Conservation (phyloP, 257 asterid genomes). For the Scutellaria galericulata region DNA sequence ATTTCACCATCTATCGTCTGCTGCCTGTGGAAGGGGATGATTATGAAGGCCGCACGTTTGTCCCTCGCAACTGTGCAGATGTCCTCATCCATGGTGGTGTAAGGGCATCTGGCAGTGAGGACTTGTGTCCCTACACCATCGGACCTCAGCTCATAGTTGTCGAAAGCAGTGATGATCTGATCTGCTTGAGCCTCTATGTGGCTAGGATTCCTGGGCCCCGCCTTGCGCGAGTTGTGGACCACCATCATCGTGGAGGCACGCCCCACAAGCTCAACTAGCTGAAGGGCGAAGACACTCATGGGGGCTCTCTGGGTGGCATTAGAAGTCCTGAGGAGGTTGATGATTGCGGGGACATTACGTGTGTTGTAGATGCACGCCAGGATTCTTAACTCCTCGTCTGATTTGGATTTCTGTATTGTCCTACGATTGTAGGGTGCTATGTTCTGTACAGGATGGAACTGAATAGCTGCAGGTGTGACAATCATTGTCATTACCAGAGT, state of each 20-base stretch:
- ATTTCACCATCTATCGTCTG: conserved; percentile 55
- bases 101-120: conserved; percentile 66
- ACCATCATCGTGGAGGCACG: conserved; percentile 78
- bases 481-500: conserved; percentile 65
- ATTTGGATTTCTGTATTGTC: conserved; percentile 67
- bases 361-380: conserved; percentile 71
- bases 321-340: conserved; percentile 75
- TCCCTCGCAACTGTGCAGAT: conserved; percentile 75
- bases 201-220: conserved; percentile 62
- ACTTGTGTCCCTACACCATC: conserved; percentile 73
- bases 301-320: conserved; percentile 58
- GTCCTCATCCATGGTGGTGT: conserved; percentile 86
- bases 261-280: conserved; percentile 82
- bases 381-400: conserved; percentile 75
- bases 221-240: conserved; percentile 60
- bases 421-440: conserved; percentile 66
- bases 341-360: conserved; percentile 59
- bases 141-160: conserved; percentile 72
- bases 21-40: conserved; percentile 82
- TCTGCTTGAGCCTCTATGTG: conserved; percentile 68
- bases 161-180: conserved; percentile 71
- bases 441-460: conserved; percentile 50
- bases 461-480: conserved; percentile 60
- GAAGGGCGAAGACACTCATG: conserved; percentile 66
- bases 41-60: conserved; percentile 60